A percentile compares a stretch with the other conserved stretches of the same genome.
Evolutionary conservation across 2,329 filamentous ascomycete species (phyloP).

Genomic region (Sclerotinia minor): DNA sequence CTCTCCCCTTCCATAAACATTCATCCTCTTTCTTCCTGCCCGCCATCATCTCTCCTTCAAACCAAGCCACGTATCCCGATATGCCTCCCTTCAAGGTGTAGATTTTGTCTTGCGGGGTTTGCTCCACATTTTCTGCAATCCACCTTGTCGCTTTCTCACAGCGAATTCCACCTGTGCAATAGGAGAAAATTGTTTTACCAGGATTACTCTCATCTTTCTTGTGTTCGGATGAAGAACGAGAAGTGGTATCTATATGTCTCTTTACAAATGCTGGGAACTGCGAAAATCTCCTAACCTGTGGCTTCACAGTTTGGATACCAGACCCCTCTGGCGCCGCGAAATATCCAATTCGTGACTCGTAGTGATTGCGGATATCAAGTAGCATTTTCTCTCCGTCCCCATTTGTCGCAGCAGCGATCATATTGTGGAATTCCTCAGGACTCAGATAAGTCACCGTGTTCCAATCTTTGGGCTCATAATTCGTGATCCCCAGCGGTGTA

Average conservation of each 20-base stretch:
- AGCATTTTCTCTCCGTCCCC: conserved; percentile 28
- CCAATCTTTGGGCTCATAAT: conserved; percentile 39
- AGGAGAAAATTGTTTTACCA: conserved; percentile 38
- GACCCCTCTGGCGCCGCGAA: conserved; percentile 37
- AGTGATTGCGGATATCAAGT: conserved; percentile 42
- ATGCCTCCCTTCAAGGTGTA: conserved; percentile 41
- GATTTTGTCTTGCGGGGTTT: conserved; percentile 32
- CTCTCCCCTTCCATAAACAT: conserved; percentile 39
- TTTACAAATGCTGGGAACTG: conserved; percentile 42
- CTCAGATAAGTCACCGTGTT: conserved; percentile 34
- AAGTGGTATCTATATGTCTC: conserved; percentile 27
- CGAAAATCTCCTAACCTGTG: conserved; percentile 40
- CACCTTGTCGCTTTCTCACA: conserved; percentile 42
- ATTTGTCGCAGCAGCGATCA: conserved; percentile 8
- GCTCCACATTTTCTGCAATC: conserved; percentile 37
- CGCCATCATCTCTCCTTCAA: conserved; percentile 40
- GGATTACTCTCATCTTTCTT: neutral
- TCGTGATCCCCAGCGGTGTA: conserved; percentile 41
- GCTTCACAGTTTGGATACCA: conserved; percentile 37
- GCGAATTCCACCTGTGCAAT: conserved; percentile 42
- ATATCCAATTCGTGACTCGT: conserved; percentile 42
- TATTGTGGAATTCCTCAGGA: conserved; percentile 38
- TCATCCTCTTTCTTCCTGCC: conserved; percentile 37
- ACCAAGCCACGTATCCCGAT: conserved; percentile 41
- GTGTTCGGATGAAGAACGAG: neutral